Evolutionary conservation across 495 filamentous ascomycete genomes (phyloP).

Genomic region (Penicillium angulare): DNA sequence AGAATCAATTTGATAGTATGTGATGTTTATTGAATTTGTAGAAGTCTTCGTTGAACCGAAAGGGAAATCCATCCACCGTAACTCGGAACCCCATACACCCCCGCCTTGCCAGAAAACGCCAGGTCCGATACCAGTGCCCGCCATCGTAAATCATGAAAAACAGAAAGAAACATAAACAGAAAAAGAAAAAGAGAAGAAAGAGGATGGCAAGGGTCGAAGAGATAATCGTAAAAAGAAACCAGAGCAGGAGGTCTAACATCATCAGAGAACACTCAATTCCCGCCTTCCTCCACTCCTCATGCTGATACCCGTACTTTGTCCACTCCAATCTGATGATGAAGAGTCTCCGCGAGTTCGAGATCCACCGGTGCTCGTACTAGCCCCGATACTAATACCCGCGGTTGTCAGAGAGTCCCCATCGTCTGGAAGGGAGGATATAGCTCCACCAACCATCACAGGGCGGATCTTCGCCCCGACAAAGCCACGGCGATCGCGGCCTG

Average conservation of each 20-base stretch:
- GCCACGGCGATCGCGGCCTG: conserved; percentile 82
- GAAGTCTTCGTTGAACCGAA: too few species aligned
- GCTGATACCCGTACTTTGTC: conserved; percentile 20
- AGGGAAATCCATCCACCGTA: too few species aligned
- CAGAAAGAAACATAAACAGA: background rate
- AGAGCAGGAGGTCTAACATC: background rate
- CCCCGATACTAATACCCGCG: conserved; percentile 27
- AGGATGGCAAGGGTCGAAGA: background rate
- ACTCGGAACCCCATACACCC: too few species aligned
- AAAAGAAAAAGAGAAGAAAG: background rate
- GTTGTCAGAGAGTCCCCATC: conserved; percentile 25
- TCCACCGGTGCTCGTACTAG: conserved; percentile 24
- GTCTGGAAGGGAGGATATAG: conserved; percentile 14
- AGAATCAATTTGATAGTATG: too few species aligned
- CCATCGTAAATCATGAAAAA: too few species aligned
- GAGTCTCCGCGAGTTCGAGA: conserved; percentile 24
- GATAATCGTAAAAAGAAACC: background rate
- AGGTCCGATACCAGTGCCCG: too few species aligned
- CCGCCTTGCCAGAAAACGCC: too few species aligned
- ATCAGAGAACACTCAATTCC: conserved; percentile 35
- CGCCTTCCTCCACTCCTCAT: conserved; percentile 25
- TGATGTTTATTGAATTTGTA: too few species aligned
- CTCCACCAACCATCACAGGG: conserved; percentile 33
- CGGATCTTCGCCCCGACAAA: conserved; percentile 72
- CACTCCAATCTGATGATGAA: conserved; percentile 30